Base-by-base conservation (phyloP, 2,329 filamentous ascomycete genomes). In the Shiraia sp. region DNA sequence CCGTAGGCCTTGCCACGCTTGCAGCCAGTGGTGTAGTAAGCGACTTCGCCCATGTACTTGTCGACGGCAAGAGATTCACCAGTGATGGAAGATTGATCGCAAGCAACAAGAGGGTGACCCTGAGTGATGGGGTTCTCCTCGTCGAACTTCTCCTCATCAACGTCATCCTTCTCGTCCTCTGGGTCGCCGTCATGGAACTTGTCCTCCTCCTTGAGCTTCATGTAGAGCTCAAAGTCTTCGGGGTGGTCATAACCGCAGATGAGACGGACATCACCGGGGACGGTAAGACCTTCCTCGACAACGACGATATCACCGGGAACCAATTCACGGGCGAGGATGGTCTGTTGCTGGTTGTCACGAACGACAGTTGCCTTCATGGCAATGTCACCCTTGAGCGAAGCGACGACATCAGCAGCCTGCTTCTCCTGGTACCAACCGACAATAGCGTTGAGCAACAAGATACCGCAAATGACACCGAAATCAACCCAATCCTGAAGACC, bases 401-500 rank as follows among this genome's bases (percentile, higher is more conserved):
- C 85, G 61, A 60, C 52, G 47, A 58, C 85, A 71, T 89, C 86
- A 55, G 85, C 86, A 59, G 86, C 86, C 72, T 88, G 85, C 76
- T 89, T 89, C 73, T 89, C 86, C 70, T 88, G 86, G 70, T 89
- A 88, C 81, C 85, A 89, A 76, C 86, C 86, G 68, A 88, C 86
- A 51, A 84, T 74, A 53, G 86, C 86, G 74, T 90, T 90, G 50
- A 90, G 82, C 65, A 85, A 59, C 41, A 90, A 75, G 70, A 90
- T 89, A 76, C 80, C 86, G 59, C 85, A 81, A 68, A 89, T 89
- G 69, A 90, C 84, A 79, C 85, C 85, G 56, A 88, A 68, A 79
- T 90, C 86, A 53, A 62, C 79, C 85, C 85, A 89, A 72, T 87
- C 84, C 67, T 79, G 78, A 51, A 90, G 82, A 79, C 85, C 86